Base-by-base conservation (phyloP, 139 green algal species). In the Coccomyxa sp. region DNA sequence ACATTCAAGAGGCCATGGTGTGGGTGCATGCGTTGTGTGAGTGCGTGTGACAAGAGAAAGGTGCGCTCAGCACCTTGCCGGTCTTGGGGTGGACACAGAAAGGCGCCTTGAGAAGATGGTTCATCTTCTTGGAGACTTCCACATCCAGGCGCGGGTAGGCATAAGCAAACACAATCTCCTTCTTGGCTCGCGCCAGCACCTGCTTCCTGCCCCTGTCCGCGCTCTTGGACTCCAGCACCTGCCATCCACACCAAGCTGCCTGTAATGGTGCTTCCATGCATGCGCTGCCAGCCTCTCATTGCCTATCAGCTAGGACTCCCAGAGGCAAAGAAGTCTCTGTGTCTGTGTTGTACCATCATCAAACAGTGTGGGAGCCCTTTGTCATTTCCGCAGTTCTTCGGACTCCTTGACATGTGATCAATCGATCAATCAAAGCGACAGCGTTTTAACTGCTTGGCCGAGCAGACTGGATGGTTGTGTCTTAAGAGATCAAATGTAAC, bases 11-110 rank as follows among this genome's bases (percentile, higher is more conserved):
- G 38, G 7, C 38, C 38, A 51, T 51, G 38, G 38, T 51, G 38
- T 51, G 38, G 3, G 7, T 51, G 38, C 38, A 51, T 51, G 3
- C 38, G 38, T 51, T 51, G 38, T 51, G 38, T 51, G n/a, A 51
- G 38, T 51, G 38, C 38, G 38, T 51, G 38, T 3, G 38, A 51
- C 7, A 11, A 51, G 3, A 51, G 38, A 51, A 51, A 7, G 38
- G 7, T 11, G 38, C 38, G 7, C 7, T 51, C 38, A 51, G 38
- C 45, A 58, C 85, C 83, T 95, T 96, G 79, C 97, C 96, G 10
- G 97, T 99, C 90, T 99, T 99, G 32, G 97, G 97, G 88, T 99
- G 97, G 74, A 99, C 93, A 81, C 97, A 99, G 88, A 99, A 99
- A 17, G 97, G 97, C 7, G 96, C 95, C 91, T 99, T 99, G 75